phyloP scores from a whole-genome alignment of 2,329 filamentous ascomycete species.

The Bisporella sp. region DNA sequence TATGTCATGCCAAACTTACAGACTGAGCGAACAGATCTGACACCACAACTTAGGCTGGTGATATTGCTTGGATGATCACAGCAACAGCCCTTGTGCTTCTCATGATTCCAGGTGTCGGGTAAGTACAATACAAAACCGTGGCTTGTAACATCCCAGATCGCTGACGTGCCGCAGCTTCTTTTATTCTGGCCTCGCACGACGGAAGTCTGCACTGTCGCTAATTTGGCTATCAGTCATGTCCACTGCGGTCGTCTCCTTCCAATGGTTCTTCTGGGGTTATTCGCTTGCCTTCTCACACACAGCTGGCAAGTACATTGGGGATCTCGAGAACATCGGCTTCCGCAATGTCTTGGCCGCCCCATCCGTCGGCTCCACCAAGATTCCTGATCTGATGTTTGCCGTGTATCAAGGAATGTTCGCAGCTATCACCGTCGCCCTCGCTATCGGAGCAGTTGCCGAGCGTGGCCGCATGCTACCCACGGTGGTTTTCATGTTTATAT shows the following conservation, averaged over 20 bases:
- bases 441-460: conserved; percentile 79
- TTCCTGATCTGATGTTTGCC: conserved; percentile 80
- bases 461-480: conserved; percentile 82
- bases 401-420: conserved; percentile 88
- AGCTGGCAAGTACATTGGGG: conserved; percentile 57
- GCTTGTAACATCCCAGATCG: background rate
- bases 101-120: conserved; percentile 88
- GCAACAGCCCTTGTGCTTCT: conserved; percentile 77
- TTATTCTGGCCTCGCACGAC: conserved; percentile 82
- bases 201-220: conserved; percentile 82
- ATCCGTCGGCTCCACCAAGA: conserved; percentile 63
- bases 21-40: background rate
- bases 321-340: conserved; percentile 75
- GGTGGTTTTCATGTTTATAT: conserved; percentile 89
- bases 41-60: conserved; percentile 62
- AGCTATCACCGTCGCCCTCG: conserved; percentile 77
- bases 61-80: conserved; percentile 80
- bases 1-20: conserved; percentile 28
- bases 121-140: conserved; percentile 27
- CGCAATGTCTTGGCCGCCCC: conserved; percentile 67
- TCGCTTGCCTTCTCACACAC: conserved; percentile 49
- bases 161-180: conserved; percentile 51
- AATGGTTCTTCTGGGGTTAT: conserved; percentile 63
- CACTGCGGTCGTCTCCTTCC: conserved; percentile 74
- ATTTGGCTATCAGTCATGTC: conserved; percentile 91